Percentiles rank a stretch among this genome's conserved stretches.
Conservation (phyloP, 2,329 filamentous ascomycete species). For the Phoma sp. region DNA sequence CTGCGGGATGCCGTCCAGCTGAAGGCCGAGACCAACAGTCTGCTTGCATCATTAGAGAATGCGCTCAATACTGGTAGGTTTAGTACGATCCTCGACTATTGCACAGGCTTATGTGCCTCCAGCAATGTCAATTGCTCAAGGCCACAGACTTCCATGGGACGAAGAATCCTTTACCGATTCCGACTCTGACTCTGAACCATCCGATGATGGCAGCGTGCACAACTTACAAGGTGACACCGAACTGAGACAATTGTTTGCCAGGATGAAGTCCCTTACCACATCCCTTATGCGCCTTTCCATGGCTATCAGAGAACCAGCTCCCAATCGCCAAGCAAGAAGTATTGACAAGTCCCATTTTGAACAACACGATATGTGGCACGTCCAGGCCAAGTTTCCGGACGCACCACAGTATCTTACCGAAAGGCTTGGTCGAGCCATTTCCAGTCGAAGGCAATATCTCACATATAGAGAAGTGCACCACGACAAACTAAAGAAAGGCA, state of each 20-base stretch:
- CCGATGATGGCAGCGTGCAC: background rate
- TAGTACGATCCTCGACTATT: no score
- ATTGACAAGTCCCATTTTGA: slow-evolving; percentile 37
- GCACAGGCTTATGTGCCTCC: background rate
- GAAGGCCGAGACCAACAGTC: background rate
- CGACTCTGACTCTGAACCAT: background rate
- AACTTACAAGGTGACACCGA: slow-evolving; percentile 1
- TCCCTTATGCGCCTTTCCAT: slow-evolving; percentile 44
- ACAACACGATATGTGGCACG: slow-evolving; percentile 29
- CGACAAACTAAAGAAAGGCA: slow-evolving; percentile 32
- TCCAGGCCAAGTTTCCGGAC: background rate
- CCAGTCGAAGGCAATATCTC: slow-evolving; percentile 40
- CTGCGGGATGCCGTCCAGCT: slow-evolving; percentile 1
- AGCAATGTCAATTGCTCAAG: slow-evolving; percentile 1
- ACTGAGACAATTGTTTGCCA: slow-evolving; percentile 19
- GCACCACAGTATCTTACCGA: slow-evolving; percentile 18
- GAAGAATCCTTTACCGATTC: slow-evolving; percentile 1
- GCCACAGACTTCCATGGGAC: background rate
- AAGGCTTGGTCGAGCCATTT: slow-evolving; percentile 40
- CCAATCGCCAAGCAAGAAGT: slow-evolving; percentile 33
- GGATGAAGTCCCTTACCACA: slow-evolving; percentile 30
- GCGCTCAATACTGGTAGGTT: background rate
- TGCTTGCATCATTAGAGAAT: background rate
- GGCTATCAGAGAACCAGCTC: slow-evolving; percentile 41
- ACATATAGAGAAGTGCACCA: slow-evolving; percentile 43